Evolutionary conservation across 441 rosid genomes (phyloP).

Genomic region (Populus tomentosa): DNA sequence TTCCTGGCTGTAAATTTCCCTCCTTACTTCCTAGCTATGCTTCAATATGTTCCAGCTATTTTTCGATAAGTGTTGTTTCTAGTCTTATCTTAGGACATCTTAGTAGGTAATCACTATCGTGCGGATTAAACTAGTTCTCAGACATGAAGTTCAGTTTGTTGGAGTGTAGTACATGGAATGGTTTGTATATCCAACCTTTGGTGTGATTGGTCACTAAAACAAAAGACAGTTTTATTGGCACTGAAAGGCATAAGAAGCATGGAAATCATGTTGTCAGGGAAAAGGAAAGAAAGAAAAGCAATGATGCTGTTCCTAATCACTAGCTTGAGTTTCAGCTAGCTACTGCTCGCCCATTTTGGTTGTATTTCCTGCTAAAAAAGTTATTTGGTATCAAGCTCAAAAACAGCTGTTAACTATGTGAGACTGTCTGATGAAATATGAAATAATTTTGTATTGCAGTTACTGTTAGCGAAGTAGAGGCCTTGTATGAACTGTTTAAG

Average conservation of each 20-base stretch:
- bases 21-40: background rate
- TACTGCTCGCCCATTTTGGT: background rate
- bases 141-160: background rate
- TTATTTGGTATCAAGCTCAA: background rate
- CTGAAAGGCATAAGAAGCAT: background rate
- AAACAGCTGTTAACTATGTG: background rate
- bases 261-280: background rate
- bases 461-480: conserved; percentile 70
- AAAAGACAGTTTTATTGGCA: background rate
- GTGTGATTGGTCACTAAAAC: background rate
- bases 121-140: background rate
- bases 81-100: background rate
- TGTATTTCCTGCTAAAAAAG: background rate
- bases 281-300: background rate
- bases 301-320: background rate
- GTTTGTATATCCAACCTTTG: background rate
- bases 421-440: background rate
- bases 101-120: background rate
- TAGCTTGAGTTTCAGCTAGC: background rate
- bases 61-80: background rate
- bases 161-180: background rate
- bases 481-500: conserved; percentile 73
- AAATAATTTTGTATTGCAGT: conserved; percentile 38
- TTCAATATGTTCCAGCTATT: background rate
- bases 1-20: background rate